phyloP scores from a whole-genome alignment of 1,139 yeast species.

The Yamadazyma diospyri region DNA sequence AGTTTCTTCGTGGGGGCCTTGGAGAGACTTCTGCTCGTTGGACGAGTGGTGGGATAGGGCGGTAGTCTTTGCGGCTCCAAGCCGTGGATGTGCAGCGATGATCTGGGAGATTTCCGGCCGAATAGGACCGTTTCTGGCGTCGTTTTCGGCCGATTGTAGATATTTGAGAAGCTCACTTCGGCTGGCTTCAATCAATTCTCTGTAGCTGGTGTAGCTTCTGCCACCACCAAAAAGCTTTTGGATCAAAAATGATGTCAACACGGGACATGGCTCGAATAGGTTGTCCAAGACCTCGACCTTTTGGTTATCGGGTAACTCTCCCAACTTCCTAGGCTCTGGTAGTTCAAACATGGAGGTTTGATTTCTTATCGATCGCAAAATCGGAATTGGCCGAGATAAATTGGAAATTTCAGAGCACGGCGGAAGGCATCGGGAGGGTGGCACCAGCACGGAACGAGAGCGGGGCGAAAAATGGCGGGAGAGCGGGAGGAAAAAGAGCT shows the following conservation, averaged over 20 bases:
- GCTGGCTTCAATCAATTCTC: slow-evolving; percentile 48
- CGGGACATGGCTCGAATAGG: slow-evolving; percentile 65
- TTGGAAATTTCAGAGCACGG: too few species aligned
- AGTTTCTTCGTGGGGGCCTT: slow-evolving; percentile 45
- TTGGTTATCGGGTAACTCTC: slow-evolving; percentile 15
- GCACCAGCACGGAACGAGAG: too few species aligned
- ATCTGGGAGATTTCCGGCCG: slow-evolving; percentile 44
- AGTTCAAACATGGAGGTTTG: slow-evolving; percentile 12
- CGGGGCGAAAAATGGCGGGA: too few species aligned
- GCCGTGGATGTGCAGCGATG: slow-evolving; percentile 86
- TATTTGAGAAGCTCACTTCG: slow-evolving; percentile 36
- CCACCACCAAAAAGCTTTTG: slow-evolving; percentile 25
- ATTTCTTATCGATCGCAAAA: slow-evolving; percentile 1
- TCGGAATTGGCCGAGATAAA: too few species aligned
- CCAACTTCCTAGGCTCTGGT: slow-evolving; percentile 22
- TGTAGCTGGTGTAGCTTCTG: slow-evolving; percentile 29
- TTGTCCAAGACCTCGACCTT: slow-evolving; percentile 44
- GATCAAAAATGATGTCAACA: slow-evolving; percentile 43
- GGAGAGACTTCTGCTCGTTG: slow-evolving; percentile 66
- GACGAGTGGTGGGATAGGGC: slow-evolving; percentile 62
- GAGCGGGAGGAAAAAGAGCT: too few species aligned
- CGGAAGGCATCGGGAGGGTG: too few species aligned
- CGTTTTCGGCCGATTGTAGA: slow-evolving; percentile 23
- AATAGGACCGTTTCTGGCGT: slow-evolving; percentile 15
- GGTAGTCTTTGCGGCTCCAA: slow-evolving; percentile 57